Evolutionary conservation across 108 stramenopile genomes (phyloP).

Genomic region (Epithemia pelagica): DNA sequence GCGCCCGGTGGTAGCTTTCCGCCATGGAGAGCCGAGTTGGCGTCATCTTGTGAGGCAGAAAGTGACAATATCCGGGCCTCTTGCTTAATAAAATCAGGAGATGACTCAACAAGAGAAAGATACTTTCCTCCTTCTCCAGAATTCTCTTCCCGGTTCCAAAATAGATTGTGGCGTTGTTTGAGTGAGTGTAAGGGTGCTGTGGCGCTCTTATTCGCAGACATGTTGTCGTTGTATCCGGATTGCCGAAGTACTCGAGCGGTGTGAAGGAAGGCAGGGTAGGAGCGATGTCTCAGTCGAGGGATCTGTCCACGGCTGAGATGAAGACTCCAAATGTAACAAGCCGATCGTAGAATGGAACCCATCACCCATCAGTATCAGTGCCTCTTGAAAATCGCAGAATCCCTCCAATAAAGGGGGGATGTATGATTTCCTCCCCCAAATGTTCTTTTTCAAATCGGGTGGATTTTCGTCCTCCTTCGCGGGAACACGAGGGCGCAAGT

Average conservation of each 20-base stretch:
- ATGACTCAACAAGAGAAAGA: slow-evolving; percentile 42
- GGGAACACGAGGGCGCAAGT: no score
- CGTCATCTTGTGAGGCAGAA: slow-evolving; percentile 30
- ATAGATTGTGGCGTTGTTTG: slow-evolving; percentile 38
- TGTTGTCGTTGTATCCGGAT: neutral
- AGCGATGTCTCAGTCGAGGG: neutral
- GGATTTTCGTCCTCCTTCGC: no score
- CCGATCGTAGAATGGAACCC: neutral
- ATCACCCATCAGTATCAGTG: no score
- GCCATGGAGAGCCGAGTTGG: slow-evolving; percentile 29
- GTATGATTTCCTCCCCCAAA: no score
- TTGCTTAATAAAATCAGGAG: slow-evolving; percentile 41
- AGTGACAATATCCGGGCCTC: slow-evolving; percentile 56
- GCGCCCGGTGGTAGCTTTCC: slow-evolving; percentile 51
- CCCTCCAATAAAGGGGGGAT: no score
- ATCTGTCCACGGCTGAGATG: neutral
- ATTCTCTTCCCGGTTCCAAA: slow-evolving; percentile 59
- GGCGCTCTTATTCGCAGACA: neutral
- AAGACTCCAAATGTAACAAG: neutral
- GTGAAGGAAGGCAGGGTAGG: neutral
- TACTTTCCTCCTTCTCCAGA: slow-evolving; percentile 29
- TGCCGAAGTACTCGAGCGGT: neutral
- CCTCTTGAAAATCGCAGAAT: no score
- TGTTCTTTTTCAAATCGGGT: no score
- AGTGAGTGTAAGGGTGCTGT: neutral